phyloP scores from a whole-genome alignment of 2,329 filamentous ascomycete species.

The Aspergillus sp. region DNA sequence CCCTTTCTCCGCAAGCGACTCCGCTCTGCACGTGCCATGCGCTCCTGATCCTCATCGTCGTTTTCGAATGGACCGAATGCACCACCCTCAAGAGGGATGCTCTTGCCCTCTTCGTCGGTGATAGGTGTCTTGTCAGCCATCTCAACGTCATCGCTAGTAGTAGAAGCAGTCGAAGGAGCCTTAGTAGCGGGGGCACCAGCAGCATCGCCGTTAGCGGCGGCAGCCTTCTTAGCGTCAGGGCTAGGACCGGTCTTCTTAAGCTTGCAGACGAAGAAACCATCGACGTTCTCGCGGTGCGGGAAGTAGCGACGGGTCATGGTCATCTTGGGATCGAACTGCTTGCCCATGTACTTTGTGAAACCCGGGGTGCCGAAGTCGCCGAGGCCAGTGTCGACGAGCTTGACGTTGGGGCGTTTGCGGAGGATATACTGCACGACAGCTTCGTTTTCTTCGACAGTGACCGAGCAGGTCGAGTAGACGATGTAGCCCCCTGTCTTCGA shows the following conservation, averaged over 20 bases:
- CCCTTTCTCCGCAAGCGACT: slow-evolving; percentile 69
- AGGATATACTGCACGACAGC: slow-evolving; percentile 90
- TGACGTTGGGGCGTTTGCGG: slow-evolving; percentile 84
- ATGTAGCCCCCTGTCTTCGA: slow-evolving; percentile 92
- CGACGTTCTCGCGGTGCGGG: slow-evolving; percentile 87
- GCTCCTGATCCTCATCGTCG: slow-evolving; percentile 61
- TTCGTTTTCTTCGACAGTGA: slow-evolving; percentile 91
- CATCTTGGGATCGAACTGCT: slow-evolving; percentile 81
- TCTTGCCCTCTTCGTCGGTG: slow-evolving; percentile 32
- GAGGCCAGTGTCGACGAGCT: slow-evolving; percentile 83
- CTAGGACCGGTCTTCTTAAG: slow-evolving; percentile 86
- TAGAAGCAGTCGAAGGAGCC: slow-evolving; percentile 15
- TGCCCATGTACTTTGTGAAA: slow-evolving; percentile 84
- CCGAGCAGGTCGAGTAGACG: slow-evolving; percentile 93
- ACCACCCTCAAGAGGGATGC: slow-evolving; percentile 36
- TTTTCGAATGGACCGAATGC: slow-evolving; percentile 70
- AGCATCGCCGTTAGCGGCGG: slow-evolving; percentile 17
- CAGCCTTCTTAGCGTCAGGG: slow-evolving; percentile 32
- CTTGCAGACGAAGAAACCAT: slow-evolving; percentile 97
- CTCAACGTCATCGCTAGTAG: slow-evolving; percentile 37
- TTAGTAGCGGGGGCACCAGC: slow-evolving; percentile 16
- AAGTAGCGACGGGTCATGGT: slow-evolving; percentile 80
- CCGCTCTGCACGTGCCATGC: slow-evolving; percentile 66
- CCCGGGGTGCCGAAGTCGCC: slow-evolving; percentile 80
- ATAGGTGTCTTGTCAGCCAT: slow-evolving; percentile 65